These are phyloP conservation scores for Pisolithus tinctorius DNA, from an alignment of 768 basidiomycete genomes.

Conservation along the genomic window DNA sequence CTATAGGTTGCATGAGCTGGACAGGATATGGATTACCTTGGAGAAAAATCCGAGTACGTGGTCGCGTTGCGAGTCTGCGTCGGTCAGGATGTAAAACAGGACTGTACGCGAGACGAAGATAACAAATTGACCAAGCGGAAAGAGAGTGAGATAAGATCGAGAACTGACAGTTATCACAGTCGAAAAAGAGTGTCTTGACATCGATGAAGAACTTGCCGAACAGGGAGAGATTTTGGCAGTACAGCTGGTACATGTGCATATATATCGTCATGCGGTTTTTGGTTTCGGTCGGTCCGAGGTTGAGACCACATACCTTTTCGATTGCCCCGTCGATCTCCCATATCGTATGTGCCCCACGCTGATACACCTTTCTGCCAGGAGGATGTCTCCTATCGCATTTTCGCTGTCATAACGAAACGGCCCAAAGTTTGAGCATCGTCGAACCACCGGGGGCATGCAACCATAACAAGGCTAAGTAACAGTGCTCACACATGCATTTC, in stretches of 20 bases:
- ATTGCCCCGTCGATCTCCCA: constrained; percentile 93
- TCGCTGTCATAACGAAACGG: constrained; percentile 36
- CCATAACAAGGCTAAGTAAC: constrained; percentile 4
- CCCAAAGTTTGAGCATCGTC: not conserved
- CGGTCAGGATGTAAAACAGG: constrained; percentile 88
- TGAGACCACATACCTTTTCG: constrained; percentile 58
- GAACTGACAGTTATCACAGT: constrained; percentile 73
- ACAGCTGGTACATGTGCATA: constrained; percentile 49
- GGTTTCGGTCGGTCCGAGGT: no score
- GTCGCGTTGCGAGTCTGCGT: constrained; percentile 70
- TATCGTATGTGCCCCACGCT: constrained; percentile 80
- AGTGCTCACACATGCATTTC: constrained; percentile 54
- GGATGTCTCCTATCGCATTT: constrained; percentile 64
- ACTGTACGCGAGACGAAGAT: constrained; percentile 31
- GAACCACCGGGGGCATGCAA: constrained; percentile 6
- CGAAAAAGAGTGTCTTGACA: constrained; percentile 91
- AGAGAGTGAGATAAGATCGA: not conserved
- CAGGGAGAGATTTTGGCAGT: constrained; percentile 91
- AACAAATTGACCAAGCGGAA: not conserved
- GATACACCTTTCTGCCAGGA: constrained; percentile 87
- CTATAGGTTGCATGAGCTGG: not conserved
- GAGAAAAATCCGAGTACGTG: constrained; percentile 74
- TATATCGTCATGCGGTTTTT: not conserved
- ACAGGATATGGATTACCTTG: constrained; percentile 34
- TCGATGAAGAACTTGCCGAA: constrained; percentile 99